A percentile compares a stretch with the other conserved stretches of the same genome.
phyloP scores from a whole-genome alignment of 2,329 filamentous ascomycete genomes.

The Clonostachys solani region DNA sequence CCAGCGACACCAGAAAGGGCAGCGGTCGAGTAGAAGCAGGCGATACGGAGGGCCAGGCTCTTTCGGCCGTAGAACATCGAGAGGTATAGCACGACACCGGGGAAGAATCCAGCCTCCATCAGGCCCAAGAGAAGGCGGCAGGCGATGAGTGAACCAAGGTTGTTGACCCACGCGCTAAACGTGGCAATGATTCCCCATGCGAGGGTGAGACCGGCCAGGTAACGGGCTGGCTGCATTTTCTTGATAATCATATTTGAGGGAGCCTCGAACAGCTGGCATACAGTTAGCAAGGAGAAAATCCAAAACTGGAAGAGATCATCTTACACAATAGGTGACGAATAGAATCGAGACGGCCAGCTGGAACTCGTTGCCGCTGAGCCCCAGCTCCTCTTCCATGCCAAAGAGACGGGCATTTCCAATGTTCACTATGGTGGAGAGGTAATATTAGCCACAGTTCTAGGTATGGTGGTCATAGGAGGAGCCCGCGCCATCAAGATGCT shows the following conservation, averaged over 20 bases:
- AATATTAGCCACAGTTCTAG: no score
- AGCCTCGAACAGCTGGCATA: conserved; percentile 25
- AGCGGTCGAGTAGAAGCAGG: conserved; percentile 81
- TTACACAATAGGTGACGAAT: conserved; percentile 34
- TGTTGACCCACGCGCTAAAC: conserved; percentile 61
- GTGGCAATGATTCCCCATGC: conserved; percentile 68
- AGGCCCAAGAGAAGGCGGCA: conserved; percentile 69
- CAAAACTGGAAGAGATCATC: conserved; percentile 1
- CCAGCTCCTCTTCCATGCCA: conserved; percentile 53
- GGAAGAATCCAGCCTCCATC: conserved; percentile 71
- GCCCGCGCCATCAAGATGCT: neutral
- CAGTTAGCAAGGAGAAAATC: no score
- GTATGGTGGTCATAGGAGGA: neutral
- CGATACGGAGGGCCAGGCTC: conserved; percentile 76
- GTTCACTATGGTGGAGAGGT: conserved; percentile 11
- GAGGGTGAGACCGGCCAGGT: conserved; percentile 38
- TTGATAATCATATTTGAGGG: conserved; percentile 34
- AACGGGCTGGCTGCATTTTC: conserved; percentile 35
- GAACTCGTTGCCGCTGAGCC: conserved; percentile 50
- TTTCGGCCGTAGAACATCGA: conserved; percentile 79
- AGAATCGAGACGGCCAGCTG: conserved; percentile 45
- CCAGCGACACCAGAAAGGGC: conserved; percentile 76
- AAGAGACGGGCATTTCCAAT: conserved; percentile 58
- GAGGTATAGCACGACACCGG: conserved; percentile 77
- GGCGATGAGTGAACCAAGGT: conserved; percentile 61